phyloP scores from a whole-genome alignment of 2,329 filamentous ascomycete genomes.

The Rhinocladiella similis region DNA sequence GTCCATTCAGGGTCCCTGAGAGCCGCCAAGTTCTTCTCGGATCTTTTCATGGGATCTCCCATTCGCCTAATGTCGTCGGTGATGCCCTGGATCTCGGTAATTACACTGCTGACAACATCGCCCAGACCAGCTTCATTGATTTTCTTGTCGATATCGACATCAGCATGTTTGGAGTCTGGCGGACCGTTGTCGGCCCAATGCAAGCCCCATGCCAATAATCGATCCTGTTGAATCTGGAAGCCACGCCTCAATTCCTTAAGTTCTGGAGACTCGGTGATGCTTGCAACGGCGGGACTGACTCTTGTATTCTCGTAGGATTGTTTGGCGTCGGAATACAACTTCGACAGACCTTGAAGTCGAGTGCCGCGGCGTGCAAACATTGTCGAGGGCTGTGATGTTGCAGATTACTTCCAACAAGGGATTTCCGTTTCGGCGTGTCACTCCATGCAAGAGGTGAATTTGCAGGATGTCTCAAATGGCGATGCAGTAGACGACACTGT shows the following conservation, averaged over 20 bases:
- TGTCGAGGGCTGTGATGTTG: background rate
- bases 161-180: constrained; percentile 20
- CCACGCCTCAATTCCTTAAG: constrained; percentile 58
- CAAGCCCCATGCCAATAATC: constrained; percentile 64
- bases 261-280: constrained; percentile 48
- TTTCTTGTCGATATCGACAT: constrained; percentile 60
- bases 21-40: constrained; percentile 35
- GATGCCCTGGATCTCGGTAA: constrained; percentile 64
- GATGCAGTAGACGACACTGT: background rate
- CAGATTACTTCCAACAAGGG: background rate
- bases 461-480: background rate
- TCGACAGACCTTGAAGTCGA: constrained; percentile 45
- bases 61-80: constrained; percentile 62
- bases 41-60: constrained; percentile 35
- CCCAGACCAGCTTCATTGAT: constrained; percentile 63
- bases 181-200: constrained; percentile 62
- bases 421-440: too few relatives aligned
- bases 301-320: constrained; percentile 59
- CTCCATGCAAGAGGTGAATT: constrained; percentile 2
- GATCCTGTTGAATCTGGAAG: constrained; percentile 64
- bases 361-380: constrained; percentile 25
- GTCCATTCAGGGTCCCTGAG: constrained; percentile 32
- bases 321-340: constrained; percentile 66
- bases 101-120: constrained; percentile 63
- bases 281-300: constrained; percentile 46